Conservation (phyloP, 352 stramenopile genomes). For the Pythium diclinum region DNA sequence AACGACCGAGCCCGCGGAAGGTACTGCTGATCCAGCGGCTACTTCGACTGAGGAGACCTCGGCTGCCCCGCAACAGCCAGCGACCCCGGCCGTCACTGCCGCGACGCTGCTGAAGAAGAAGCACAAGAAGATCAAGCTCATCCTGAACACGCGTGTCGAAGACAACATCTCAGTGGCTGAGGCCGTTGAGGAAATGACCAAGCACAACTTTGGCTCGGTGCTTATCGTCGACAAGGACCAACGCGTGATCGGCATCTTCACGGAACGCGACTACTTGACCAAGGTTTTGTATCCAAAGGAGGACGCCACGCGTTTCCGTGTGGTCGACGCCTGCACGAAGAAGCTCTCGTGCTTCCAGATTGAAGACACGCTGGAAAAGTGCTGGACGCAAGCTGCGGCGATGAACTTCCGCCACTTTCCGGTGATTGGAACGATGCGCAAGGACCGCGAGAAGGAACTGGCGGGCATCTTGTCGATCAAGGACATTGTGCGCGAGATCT, state of each 20-base stretch:
- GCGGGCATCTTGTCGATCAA: conserved; percentile 82
- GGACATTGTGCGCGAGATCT: conserved; percentile 85
- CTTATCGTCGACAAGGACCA: conserved; percentile 83
- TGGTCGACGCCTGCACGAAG: conserved; percentile 62
- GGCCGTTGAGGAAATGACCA: conserved; percentile 72
- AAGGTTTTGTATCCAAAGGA: conserved; percentile 75
- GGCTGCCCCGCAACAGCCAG: conserved; percentile 1
- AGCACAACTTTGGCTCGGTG: conserved; percentile 78
- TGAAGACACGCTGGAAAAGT: conserved; percentile 77
- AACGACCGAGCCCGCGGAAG: conserved; percentile 4
- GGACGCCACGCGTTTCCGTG: conserved; percentile 47
- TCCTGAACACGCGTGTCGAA: conserved; percentile 77
- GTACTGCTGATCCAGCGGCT: conserved; percentile 6
- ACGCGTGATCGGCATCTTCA: conserved; percentile 81
- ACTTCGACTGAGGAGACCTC: not conserved
- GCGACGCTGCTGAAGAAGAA: conserved; percentile 81
- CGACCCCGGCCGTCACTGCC: conserved; percentile 44
- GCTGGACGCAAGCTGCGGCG: conserved; percentile 62
- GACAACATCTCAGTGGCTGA: conserved; percentile 76
- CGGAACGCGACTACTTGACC: conserved; percentile 79
- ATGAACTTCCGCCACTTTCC: conserved; percentile 82
- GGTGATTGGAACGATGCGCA: conserved; percentile 70
- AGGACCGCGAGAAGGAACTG: conserved; percentile 77
- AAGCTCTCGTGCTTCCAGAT: conserved; percentile 61
- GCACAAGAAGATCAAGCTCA: conserved; percentile 74